Evolutionary conservation across 1,139 yeast genomes (phyloP).

Genomic region (Nakaseomyces kungkrabaensis): DNA sequence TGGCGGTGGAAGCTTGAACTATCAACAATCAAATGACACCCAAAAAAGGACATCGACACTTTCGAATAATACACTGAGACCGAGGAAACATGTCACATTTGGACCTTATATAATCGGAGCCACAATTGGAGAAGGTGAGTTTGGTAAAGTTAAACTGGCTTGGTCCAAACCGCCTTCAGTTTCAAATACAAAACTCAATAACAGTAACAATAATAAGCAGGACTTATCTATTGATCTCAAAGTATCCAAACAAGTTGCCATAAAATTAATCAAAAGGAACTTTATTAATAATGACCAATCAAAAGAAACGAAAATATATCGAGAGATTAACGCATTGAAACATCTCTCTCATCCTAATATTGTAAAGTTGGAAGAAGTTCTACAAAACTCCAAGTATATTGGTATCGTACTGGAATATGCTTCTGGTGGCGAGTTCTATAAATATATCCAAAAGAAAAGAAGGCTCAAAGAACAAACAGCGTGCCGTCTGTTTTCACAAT

Average conservation of each 20-base stretch:
- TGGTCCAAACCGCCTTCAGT: slow-evolving; percentile 44
- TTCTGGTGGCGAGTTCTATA: slow-evolving; percentile 93
- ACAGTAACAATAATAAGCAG: neutral
- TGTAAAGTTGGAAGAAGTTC: slow-evolving; percentile 81
- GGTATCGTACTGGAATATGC: slow-evolving; percentile 96
- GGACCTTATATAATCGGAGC: slow-evolving; percentile 85
- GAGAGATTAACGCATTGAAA: slow-evolving; percentile 87
- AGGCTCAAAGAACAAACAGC: slow-evolving; percentile 80
- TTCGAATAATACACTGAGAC: slow-evolving; percentile 3
- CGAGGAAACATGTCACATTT: slow-evolving; percentile 43
- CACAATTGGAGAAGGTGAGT: slow-evolving; percentile 94
- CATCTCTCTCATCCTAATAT: slow-evolving; percentile 87
- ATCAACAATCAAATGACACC: slow-evolving; percentile 6
- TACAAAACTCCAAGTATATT: slow-evolving; percentile 88
- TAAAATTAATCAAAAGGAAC: slow-evolving; percentile 80
- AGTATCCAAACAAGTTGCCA: slow-evolving; percentile 78
- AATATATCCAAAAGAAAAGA: slow-evolving; percentile 78
- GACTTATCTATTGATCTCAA: neutral
- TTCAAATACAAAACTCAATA: slow-evolving; percentile 2
- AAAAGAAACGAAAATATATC: slow-evolving; percentile 76
- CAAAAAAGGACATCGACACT: neutral
- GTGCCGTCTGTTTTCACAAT: slow-evolving; percentile 81
- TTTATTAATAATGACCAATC: slow-evolving; percentile 73
- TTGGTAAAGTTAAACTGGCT: slow-evolving; percentile 92
- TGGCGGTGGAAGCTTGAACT: slow-evolving; percentile 12